phyloP scores from a whole-genome alignment of 1,139 yeast genomes.

The Sugiyamaella neomexicana region DNA sequence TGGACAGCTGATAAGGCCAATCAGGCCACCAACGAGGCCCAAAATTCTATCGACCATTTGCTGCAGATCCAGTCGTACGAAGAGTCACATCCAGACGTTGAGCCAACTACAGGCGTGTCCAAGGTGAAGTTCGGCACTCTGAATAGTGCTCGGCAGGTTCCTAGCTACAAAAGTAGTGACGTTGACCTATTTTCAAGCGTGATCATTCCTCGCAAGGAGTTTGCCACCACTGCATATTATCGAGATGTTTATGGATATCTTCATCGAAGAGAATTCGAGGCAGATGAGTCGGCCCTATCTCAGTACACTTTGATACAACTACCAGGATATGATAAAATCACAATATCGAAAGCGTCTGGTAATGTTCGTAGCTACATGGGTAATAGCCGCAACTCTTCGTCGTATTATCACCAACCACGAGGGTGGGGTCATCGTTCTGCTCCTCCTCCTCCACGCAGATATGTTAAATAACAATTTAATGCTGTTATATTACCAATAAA shows the following conservation, averaged over 20 bases:
- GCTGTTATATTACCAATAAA: slow-evolving; percentile 4
- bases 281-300: slow-evolving; percentile 16
- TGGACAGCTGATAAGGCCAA: neutral
- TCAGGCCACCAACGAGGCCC: neutral
- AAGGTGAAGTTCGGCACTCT: slow-evolving; percentile 4
- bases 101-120: neutral
- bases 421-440: slow-evolving; percentile 8
- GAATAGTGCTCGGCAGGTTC: neutral
- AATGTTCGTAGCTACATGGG: slow-evolving; percentile 5
- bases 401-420: slow-evolving; percentile 1
- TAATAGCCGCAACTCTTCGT: neutral
- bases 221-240: slow-evolving; percentile 23
- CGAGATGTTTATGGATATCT: slow-evolving; percentile 23
- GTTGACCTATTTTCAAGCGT: slow-evolving; percentile 6
- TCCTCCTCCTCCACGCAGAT: slow-evolving; percentile 2
- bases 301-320: slow-evolving; percentile 15
- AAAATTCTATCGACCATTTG: too few relatives aligned
- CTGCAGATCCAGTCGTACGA: slow-evolving; percentile 7
- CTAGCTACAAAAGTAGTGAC: neutral
- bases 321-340: slow-evolving; percentile 18
- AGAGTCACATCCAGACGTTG: neutral
- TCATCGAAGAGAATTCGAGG: slow-evolving; percentile 27
- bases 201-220: slow-evolving; percentile 16
- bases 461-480: slow-evolving; percentile 7
- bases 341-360: slow-evolving; percentile 9